Conservation (phyloP, 2,329 filamentous ascomycete species). For the Exophiala phaeomuriformis region DNA sequence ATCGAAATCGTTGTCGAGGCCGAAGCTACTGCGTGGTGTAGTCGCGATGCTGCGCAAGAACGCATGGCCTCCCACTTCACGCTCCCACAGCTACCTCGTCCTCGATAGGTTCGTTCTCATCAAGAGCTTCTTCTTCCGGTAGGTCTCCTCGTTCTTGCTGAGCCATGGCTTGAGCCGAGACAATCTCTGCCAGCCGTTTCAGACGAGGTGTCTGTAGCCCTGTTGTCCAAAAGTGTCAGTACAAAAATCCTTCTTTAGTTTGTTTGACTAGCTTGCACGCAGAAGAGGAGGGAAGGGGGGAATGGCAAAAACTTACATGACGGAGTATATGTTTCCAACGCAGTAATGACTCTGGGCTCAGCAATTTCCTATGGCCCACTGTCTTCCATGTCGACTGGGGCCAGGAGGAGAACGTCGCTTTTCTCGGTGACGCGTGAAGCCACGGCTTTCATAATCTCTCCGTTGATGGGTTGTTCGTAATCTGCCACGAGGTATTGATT, state of each 20-base stretch:
- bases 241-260: slow-evolving; percentile 3
- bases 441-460: slow-evolving; percentile 99
- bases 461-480: slow-evolving; percentile 98
- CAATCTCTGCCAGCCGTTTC: slow-evolving; percentile 96
- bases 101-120: slow-evolving; percentile 15
- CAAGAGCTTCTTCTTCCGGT: slow-evolving; percentile 27
- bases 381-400: slow-evolving; percentile 98
- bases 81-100: background rate
- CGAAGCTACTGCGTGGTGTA: no score
- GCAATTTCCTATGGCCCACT: slow-evolving; percentile 98
- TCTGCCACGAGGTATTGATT: slow-evolving; percentile 98
- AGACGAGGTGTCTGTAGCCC: slow-evolving; percentile 93
- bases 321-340: slow-evolving; percentile 94
- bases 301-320: slow-evolving; percentile 62
- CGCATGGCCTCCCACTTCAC: no score
- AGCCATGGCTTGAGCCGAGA: slow-evolving; percentile 89
- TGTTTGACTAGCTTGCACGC: background rate
- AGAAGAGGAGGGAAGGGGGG: slow-evolving; percentile 4
- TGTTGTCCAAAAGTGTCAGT: slow-evolving; percentile 37
- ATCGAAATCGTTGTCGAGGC: no score
- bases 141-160: slow-evolving; percentile 80
- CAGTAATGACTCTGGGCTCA: slow-evolving; percentile 90
- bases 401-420: slow-evolving; percentile 86
- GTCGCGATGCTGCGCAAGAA: no score
- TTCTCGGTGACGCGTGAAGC: slow-evolving; percentile 96